phyloP scores from a whole-genome alignment of 768 basidiomycete species.

The Mycena sanguinolenta region DNA sequence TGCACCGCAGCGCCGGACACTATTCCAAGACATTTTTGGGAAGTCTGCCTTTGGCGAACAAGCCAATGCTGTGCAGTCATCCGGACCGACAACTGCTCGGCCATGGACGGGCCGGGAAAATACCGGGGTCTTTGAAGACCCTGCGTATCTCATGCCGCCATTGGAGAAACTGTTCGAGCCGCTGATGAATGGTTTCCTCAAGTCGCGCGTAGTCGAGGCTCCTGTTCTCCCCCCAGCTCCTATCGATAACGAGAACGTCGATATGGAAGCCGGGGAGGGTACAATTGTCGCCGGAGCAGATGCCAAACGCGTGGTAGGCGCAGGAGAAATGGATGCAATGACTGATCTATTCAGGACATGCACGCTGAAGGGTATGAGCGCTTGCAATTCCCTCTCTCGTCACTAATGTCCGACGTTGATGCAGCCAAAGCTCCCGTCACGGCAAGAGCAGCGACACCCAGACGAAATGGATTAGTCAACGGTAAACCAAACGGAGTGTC shows the following conservation, averaged over 20 bases:
- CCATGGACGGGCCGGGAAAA: slow-evolving; percentile 53
- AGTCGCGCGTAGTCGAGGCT: slow-evolving; percentile 35
- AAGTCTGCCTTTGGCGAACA: slow-evolving; percentile 70
- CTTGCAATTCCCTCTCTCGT: slow-evolving; percentile 9
- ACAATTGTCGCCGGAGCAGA: slow-evolving; percentile 32
- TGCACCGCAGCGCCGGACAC: slow-evolving; percentile 58
- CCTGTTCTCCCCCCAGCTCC: slow-evolving; percentile 33
- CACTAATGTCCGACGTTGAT: slow-evolving; percentile 9
- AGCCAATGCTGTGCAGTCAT: slow-evolving; percentile 39
- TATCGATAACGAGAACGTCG: slow-evolving; percentile 53
- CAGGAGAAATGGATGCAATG: slow-evolving; percentile 71
- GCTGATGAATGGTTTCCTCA: slow-evolving; percentile 54
- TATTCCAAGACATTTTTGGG: slow-evolving; percentile 95
- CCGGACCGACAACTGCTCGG: slow-evolving; percentile 29
- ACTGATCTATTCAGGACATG: slow-evolving; percentile 73
- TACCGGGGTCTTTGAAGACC: slow-evolving; percentile 69
- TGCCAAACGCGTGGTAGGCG: slow-evolving; percentile 54
- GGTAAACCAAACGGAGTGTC: slow-evolving; percentile 29
- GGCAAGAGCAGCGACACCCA: neutral
- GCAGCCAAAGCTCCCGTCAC: slow-evolving; percentile 26
- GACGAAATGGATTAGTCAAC: slow-evolving; percentile 29
- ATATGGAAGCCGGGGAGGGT: slow-evolving; percentile 55
- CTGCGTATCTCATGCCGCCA: slow-evolving; percentile 84
- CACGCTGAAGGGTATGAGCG: slow-evolving; percentile 53
- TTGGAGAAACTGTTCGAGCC: slow-evolving; percentile 79